phyloP scores from a whole-genome alignment of 2,329 filamentous ascomycete species.

The Ophiobolus disseminans region DNA sequence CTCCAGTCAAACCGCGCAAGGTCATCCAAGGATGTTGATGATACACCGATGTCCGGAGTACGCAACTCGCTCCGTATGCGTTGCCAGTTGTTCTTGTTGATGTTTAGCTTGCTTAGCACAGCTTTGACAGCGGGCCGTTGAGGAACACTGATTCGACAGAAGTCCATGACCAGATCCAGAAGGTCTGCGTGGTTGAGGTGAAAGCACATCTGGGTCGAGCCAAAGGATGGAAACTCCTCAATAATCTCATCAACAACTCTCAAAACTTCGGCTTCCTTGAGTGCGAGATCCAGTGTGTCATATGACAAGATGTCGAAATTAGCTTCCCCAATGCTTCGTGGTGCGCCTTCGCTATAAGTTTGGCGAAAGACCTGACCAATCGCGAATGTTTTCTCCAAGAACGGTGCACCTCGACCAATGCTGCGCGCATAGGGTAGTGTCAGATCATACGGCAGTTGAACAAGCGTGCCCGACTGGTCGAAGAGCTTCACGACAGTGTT shows the following conservation, averaged over 20 bases:
- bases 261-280: slow-evolving; percentile 92
- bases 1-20: slow-evolving; percentile 90
- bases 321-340: slow-evolving; percentile 82
- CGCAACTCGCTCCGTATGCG: slow-evolving; percentile 84
- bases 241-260: slow-evolving; percentile 95
- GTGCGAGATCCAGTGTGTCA: slow-evolving; percentile 78
- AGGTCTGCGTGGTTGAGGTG: slow-evolving; percentile 89
- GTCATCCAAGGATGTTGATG: slow-evolving; percentile 89
- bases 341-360: slow-evolving; percentile 78
- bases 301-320: slow-evolving; percentile 96
- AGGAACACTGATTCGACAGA: slow-evolving; percentile 76
- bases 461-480: slow-evolving; percentile 81
- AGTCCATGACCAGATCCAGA: slow-evolving; percentile 86
- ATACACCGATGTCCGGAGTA: slow-evolving; percentile 79
- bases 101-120: slow-evolving; percentile 84
- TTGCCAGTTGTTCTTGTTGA: slow-evolving; percentile 79
- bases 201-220: slow-evolving; percentile 79
- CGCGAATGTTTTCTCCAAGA: slow-evolving; percentile 78
- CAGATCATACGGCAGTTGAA: slow-evolving; percentile 93
- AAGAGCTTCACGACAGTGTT: slow-evolving; percentile 82
- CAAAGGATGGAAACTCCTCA: slow-evolving; percentile 77
- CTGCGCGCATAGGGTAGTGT: slow-evolving; percentile 87
- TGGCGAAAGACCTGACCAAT: slow-evolving; percentile 91
- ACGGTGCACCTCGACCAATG: slow-evolving; percentile 73
- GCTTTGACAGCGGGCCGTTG: slow-evolving; percentile 79